Base-by-base conservation (phyloP, 441 rosid genomes). In the Erodium chrysanthum region DNA sequence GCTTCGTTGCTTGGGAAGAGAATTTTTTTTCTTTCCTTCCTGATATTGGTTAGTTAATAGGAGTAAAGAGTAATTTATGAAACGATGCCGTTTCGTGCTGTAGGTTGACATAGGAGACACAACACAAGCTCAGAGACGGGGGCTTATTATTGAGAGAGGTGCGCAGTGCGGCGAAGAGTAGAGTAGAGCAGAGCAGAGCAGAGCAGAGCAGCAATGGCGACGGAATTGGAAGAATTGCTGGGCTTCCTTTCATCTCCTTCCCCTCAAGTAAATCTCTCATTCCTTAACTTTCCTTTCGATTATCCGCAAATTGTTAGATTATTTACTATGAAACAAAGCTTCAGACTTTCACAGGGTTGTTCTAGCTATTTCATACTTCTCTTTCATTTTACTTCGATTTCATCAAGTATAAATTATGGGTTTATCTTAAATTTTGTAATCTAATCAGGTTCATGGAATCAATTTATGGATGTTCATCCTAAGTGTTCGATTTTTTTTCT, bases 141-240 rank as follows among this genome's bases (percentile, higher is more conserved):
- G 40, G 40, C 5, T 35, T 35, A 35, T 0, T 35, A 7, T 35
- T 35, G 29, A 25, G 29, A 25, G 29, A 25, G 29, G 29, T 25
- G 29, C 29, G 29, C 29, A 25, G 29, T 25, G 40, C 40, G 40
- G 58, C 21, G 22, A 46, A 44, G 50, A 46, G 17, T 5, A 46
- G 0, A 46, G 17, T 1, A 46, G n/a, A n/a, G n/a, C n/a, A n/a
- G n/a, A n/a, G n/a, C n/a, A 46, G 20, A 46, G 54, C 18, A 46
- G 58, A 50, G 58, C 18, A 70, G 68, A 42, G 68, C 70, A 37
- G 72, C 82, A 35, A 89, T 90, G 98, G 89, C 92, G 77, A 86
- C 84, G 23, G 98, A 90, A 80, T 82, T 90, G 61, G 96, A 92
- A 82, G 96, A 92, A 77, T 78, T 90, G 58, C 75, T 90, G 4